Base-by-base conservation (phyloP, 352 stramenopile species). In the Achlya hypogyna region DNA sequence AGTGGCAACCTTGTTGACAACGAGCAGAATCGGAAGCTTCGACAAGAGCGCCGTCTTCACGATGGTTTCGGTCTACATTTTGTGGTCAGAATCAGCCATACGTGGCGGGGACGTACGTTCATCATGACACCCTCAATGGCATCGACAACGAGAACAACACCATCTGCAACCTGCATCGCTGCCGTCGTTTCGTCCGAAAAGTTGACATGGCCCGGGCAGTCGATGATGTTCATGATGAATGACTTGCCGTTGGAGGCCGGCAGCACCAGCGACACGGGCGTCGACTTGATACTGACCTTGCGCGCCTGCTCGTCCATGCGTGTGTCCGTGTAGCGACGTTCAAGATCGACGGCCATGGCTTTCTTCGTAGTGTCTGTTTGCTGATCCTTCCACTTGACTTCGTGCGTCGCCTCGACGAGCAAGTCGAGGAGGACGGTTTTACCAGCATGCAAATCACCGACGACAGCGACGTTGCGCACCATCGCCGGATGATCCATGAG, bases 91-190 rank as follows among this genome's bases (percentile, higher is more conserved):
- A 49, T 14, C 18, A 52, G 31, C 62, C n/a, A 52, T 53, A 62
- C n/a, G 25, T 9, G 25, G 16, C 34, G 27, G 2, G 18, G 1
- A 76, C 75, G 49, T 75, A 93, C 84, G 54, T 92, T 96, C 84
- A 99, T 89, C 91, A 99, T 98, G 62, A 99, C 92, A 56, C 97
- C 97, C 78, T 99, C 97, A 53, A 99, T 82, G 5, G 84, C 95
- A 81, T 99, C 97, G 2, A 99, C 93, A 5, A 99, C 91, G 0
- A 99, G 58, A 23, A 98, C 82, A 0, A 86, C 94, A 38, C 96
- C 96, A 79, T 99, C 97, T 0, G 89, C 78, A 14, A 97, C 78
- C 68, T 97, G 86, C 56, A 99, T 71, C 22, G 91, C 95, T 8
- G 94, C 94, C 8, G 96, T 96, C 3, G 82, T 87, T 69, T 99